Conservation (phyloP, 345 rosid species). For the Arabis alpina region DNA sequence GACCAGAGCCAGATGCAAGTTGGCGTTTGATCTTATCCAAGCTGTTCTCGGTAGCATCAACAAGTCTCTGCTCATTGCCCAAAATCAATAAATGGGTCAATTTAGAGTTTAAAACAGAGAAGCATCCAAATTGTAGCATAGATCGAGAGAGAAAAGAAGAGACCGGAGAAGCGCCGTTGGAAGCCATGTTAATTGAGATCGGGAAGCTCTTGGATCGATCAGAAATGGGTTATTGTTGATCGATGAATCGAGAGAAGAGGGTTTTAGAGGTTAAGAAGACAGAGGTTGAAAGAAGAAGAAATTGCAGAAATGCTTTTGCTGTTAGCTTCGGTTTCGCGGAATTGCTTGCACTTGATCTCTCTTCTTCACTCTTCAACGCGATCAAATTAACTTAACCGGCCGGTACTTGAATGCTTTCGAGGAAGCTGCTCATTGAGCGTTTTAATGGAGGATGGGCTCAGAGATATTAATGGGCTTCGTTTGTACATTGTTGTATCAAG, state of each 20-base stretch:
- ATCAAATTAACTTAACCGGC: constrained; percentile 30
- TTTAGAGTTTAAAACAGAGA: not conserved
- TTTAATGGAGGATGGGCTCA: not conserved
- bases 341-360: constrained; percentile 42
- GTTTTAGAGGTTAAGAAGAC: constrained; percentile 32
- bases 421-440: not conserved
- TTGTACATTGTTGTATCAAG: not conserved
- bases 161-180: constrained; percentile 91
- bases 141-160: constrained; percentile 27
- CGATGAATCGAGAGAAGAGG: constrained; percentile 10
- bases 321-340: constrained; percentile 46
- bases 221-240: not conserved
- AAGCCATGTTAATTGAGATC: constrained; percentile 60
- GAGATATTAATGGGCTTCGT: not conserved
- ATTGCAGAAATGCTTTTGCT: constrained; percentile 11
- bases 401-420: too few relatives aligned
- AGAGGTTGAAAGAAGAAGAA: not conserved
- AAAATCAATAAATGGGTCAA: constrained; percentile 3
- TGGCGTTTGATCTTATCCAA: constrained; percentile 98
- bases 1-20: constrained; percentile 89
- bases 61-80: constrained; percentile 49
- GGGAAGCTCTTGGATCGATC: constrained; percentile 36
- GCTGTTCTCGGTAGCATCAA: constrained; percentile 72
- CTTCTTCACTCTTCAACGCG: constrained; percentile 28
- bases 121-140: not conserved